A percentile compares a stretch with the other conserved stretches of the same genome.
These are phyloP conservation scores for Zygnema circumcarinatum DNA, from an alignment of 139 green algal genomes.

Conservation along the genomic window DNA sequence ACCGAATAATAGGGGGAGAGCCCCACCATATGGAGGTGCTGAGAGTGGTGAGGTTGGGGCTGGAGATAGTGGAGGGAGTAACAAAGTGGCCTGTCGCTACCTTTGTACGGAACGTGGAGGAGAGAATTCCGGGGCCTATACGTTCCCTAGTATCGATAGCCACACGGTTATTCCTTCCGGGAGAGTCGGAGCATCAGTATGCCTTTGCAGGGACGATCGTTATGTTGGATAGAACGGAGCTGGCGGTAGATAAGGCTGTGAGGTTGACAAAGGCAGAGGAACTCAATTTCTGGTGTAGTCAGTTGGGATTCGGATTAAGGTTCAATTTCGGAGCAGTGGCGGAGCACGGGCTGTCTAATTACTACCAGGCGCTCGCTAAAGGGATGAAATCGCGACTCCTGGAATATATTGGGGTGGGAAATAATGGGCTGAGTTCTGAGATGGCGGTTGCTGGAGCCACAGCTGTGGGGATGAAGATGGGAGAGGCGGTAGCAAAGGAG, in stretches of 20 bases:
- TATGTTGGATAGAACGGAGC: slow-evolving; percentile 11
- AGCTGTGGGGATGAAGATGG: neutral
- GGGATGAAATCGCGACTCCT: neutral
- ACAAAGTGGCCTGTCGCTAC: slow-evolving; percentile 41
- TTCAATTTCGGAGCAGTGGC: slow-evolving; percentile 1
- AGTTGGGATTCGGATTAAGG: slow-evolving; percentile 29
- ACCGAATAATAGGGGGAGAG: neutral
- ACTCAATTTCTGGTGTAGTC: slow-evolving; percentile 2
- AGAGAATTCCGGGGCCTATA: slow-evolving; percentile 15
- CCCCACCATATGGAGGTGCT: slow-evolving; percentile 33
- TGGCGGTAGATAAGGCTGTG: slow-evolving; percentile 10
- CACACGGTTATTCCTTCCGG: slow-evolving; percentile 1
- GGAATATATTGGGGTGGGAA: neutral
- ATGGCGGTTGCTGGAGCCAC: neutral
- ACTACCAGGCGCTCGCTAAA: slow-evolving; percentile 1
- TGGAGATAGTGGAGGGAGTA: slow-evolving; percentile 9
- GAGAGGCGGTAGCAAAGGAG: neutral
- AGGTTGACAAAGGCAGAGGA: slow-evolving; percentile 18
- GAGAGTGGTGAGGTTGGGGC: slow-evolving; percentile 11
- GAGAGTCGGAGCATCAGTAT: slow-evolving; percentile 7
- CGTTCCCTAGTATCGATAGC: neutral
- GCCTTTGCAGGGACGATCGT: slow-evolving; percentile 33
- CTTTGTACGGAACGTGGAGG: neutral
- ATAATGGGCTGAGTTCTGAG: neutral
- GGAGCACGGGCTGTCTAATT: slow-evolving; percentile 3